A percentile compares a stretch with the other conserved stretches of the same genome.
These are phyloP conservation scores for Arthrocladium fulminans DNA, from an alignment of 2,329 filamentous ascomycete species.

Conservation along the genomic window DNA sequence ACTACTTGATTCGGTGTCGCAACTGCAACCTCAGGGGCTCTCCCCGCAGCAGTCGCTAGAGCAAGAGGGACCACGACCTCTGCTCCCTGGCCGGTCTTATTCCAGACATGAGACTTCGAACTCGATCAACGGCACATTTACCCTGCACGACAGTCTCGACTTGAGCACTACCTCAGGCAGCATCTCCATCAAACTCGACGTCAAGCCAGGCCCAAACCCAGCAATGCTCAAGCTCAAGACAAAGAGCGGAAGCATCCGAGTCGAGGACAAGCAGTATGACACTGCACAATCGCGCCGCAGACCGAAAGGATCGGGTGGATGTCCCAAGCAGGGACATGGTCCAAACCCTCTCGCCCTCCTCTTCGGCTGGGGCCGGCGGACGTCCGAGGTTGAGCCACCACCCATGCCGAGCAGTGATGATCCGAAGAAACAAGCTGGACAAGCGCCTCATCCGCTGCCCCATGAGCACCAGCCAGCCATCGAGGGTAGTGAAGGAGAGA, in stretches of 20 bases:
- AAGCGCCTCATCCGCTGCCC: background rate
- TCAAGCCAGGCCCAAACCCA: constrained; percentile 27
- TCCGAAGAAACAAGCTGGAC: constrained; percentile 2
- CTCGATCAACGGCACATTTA: constrained; percentile 26
- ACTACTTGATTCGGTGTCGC: background rate
- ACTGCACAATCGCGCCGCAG: background rate
- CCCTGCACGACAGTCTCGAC: constrained; percentile 24
- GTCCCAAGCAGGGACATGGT: background rate
- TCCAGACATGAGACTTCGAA: constrained; percentile 19
- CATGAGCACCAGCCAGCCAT: background rate
- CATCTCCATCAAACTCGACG: constrained; percentile 26
- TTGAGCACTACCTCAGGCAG: constrained; percentile 17
- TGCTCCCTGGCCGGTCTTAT: background rate
- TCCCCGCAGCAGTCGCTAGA: background rate
- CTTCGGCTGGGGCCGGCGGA: background rate
- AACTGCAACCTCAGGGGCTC: background rate
- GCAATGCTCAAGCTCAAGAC: constrained; percentile 25
- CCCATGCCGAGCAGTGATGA: constrained; percentile 1
- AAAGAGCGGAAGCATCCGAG: constrained; percentile 24
- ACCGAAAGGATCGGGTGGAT: background rate
- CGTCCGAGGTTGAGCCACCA: background rate
- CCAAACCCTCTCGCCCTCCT: background rate
- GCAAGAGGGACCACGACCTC: background rate
- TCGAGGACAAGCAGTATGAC: constrained; percentile 12
- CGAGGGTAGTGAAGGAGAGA: background rate